Percentiles rank a stretch among this genome's conserved stretches.
These are phyloP conservation scores for Silene latifolia DNA, from an alignment of 148 eudicot species.

Conservation along the genomic window DNA sequence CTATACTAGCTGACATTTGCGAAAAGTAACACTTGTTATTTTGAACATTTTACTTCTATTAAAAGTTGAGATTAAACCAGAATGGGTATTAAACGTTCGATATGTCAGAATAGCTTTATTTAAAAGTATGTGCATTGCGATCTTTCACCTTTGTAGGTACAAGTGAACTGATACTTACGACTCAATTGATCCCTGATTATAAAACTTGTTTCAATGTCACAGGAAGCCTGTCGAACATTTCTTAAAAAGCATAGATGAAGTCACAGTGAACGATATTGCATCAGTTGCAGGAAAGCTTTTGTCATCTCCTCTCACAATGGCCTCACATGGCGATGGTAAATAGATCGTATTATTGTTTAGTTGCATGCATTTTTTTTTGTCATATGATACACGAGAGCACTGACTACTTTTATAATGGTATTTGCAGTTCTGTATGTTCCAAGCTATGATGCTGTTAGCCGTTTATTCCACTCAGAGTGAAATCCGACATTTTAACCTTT, in stretches of 20 bases:
- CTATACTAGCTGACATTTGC: not conserved
- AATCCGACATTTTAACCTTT: slow-evolving; percentile 5
- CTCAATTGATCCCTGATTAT: not conserved
- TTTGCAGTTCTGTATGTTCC: slow-evolving; percentile 40
- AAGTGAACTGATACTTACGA: not conserved
- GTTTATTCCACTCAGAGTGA: slow-evolving; percentile 43
- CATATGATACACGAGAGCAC: not conserved
- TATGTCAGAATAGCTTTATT: not conserved
- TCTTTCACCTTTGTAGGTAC: not conserved
- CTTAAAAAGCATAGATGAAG: slow-evolving; percentile 62
- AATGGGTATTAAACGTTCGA: not conserved
- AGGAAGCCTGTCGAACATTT: slow-evolving; percentile 82
- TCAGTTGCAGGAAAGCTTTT: slow-evolving; percentile 55
- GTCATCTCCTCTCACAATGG: slow-evolving; percentile 88
- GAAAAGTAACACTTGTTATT: not conserved
- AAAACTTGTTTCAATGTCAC: not conserved
- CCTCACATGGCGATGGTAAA: slow-evolving; percentile 86
- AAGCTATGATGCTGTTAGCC: slow-evolving; percentile 55
- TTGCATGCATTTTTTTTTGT: not conserved
- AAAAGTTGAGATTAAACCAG: not conserved
- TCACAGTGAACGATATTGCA: slow-evolving; percentile 61
- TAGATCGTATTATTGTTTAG: slow-evolving; percentile 27
- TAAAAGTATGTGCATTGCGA: not conserved
- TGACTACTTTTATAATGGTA: not conserved
- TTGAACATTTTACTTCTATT: too few relatives aligned